phyloP scores from a whole-genome alignment of 2,329 filamentous ascomycete species.

The Mycocentrospora acerina region DNA sequence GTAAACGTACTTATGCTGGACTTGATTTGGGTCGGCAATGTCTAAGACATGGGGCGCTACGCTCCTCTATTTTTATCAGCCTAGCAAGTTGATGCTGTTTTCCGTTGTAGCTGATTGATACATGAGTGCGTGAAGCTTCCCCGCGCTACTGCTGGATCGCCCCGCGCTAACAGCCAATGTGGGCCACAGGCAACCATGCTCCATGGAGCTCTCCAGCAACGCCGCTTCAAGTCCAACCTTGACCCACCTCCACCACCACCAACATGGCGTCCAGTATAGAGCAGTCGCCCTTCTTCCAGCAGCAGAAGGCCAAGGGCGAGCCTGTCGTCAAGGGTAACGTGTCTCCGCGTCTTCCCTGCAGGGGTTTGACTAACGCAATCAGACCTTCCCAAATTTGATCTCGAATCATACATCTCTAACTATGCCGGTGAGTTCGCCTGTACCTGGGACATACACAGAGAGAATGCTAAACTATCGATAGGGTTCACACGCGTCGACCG shows the following conservation, averaged over 20 bases:
- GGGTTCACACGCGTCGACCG: conserved; percentile 80
- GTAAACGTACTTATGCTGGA: too few species aligned
- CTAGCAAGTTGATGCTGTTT: too few species aligned
- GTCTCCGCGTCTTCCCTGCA: background rate
- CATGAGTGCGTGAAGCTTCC: too few species aligned
- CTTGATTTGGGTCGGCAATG: too few species aligned
- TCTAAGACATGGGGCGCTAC: too few species aligned
- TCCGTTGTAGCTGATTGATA: too few species aligned
- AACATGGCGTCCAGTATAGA: conserved; percentile 38
- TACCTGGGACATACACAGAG: background rate
- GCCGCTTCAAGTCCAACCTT: conserved; percentile 12
- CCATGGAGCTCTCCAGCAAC: conserved; percentile 9
- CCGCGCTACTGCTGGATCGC: too few species aligned
- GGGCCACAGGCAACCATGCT: too few species aligned
- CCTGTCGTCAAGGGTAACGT: conserved; percentile 36
- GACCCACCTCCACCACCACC: conserved; percentile 15
- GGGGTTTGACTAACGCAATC: conserved; percentile 17
- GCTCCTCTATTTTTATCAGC: too few species aligned
- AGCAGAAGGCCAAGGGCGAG: conserved; percentile 26
- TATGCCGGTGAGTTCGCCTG: conserved; percentile 66
- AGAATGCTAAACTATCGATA: conserved; percentile 37
- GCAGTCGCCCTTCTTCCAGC: conserved; percentile 40
- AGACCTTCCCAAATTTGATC: conserved; percentile 85
- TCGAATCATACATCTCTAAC: conserved; percentile 87
- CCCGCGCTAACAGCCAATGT: too few species aligned